Conservation (phyloP, 208 protist genomes). For the Acanthamoeba lenticulata region DNA sequence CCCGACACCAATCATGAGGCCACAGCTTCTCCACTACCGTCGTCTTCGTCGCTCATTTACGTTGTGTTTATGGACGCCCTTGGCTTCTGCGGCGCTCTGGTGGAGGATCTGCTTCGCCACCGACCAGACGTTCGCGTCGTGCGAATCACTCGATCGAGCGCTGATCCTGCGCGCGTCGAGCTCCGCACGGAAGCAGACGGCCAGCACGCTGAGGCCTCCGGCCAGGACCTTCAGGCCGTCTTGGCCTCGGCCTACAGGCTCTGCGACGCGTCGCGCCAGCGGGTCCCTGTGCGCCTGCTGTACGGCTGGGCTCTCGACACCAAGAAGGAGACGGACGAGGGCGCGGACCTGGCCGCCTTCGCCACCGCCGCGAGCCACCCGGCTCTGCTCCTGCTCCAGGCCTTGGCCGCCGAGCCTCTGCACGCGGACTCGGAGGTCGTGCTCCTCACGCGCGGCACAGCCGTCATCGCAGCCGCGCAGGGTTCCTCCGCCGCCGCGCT, state of each 20-base stretch:
- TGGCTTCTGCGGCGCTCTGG: background rate
- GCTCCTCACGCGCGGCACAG: background rate
- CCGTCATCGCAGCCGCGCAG: background rate
- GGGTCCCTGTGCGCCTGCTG: background rate
- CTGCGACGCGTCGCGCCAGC: background rate
- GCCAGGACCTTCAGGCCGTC: background rate
- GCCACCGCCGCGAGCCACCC: background rate
- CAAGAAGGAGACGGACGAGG: background rate
- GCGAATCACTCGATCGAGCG: too few species aligned
- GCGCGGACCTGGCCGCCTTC: background rate
- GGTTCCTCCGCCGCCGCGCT: background rate
- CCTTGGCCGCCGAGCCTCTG: background rate
- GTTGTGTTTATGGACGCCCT: background rate
- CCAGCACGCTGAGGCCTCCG: too few species aligned
- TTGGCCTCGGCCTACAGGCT: background rate
- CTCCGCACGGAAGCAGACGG: background rate
- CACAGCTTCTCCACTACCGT: too few species aligned
- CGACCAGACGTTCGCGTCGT: background rate
- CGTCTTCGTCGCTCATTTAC: too few species aligned
- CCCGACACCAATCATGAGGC: background rate
- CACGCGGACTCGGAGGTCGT: background rate
- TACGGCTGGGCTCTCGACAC: constrained; percentile 29
- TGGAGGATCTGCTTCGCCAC: background rate
- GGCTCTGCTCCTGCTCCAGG: constrained; percentile 6
- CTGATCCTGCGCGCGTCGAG: background rate